Percentiles rank a stretch among this genome's conserved stretches.
Evolutionary conservation across 352 stramenopile species (phyloP).

Genomic region (Phytophthora lateralis): DNA sequence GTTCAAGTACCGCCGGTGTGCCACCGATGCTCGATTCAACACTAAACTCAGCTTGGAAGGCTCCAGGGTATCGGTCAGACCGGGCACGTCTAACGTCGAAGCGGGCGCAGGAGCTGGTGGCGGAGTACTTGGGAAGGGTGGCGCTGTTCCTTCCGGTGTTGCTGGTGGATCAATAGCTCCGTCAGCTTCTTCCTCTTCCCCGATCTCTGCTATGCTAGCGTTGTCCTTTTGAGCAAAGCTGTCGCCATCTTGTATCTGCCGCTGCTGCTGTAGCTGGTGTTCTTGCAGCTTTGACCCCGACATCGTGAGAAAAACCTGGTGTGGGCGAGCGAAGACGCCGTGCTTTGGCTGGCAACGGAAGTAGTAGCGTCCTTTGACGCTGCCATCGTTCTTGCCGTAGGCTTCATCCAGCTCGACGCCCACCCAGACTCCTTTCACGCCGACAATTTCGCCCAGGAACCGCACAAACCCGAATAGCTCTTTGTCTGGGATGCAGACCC

Average conservation of each 20-base stretch:
- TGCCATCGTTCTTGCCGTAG: slow-evolving; percentile 85
- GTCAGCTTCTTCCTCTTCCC: slow-evolving; percentile 26
- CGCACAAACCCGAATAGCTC: slow-evolving; percentile 85
- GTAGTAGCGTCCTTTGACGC: slow-evolving; percentile 80
- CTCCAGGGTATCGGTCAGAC: slow-evolving; percentile 42
- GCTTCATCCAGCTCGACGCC: slow-evolving; percentile 81
- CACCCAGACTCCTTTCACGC: slow-evolving; percentile 75
- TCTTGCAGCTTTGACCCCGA: slow-evolving; percentile 57
- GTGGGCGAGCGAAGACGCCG: slow-evolving; percentile 77
- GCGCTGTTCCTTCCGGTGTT: slow-evolving; percentile 23
- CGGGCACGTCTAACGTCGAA: slow-evolving; percentile 15
- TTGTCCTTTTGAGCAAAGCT: slow-evolving; percentile 25
- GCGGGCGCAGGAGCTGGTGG: slow-evolving; percentile 27
- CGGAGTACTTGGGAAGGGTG: slow-evolving; percentile 28
- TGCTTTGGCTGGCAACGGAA: slow-evolving; percentile 82
- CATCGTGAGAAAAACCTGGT: slow-evolving; percentile 79
- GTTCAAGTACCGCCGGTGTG: slow-evolving; percentile 78
- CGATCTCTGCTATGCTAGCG: slow-evolving; percentile 36
- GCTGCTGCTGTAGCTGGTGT: slow-evolving; percentile 52
- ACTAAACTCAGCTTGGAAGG: slow-evolving; percentile 70
- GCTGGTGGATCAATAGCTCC: slow-evolving; percentile 27
- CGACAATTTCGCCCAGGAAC: slow-evolving; percentile 73
- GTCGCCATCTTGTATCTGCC: slow-evolving; percentile 35
- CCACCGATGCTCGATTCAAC: slow-evolving; percentile 57
- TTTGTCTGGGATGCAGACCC: slow-evolving; percentile 86